phyloP scores from a whole-genome alignment of 2,329 filamentous ascomycete species.

The Pseudogymnoascus sp. region DNA sequence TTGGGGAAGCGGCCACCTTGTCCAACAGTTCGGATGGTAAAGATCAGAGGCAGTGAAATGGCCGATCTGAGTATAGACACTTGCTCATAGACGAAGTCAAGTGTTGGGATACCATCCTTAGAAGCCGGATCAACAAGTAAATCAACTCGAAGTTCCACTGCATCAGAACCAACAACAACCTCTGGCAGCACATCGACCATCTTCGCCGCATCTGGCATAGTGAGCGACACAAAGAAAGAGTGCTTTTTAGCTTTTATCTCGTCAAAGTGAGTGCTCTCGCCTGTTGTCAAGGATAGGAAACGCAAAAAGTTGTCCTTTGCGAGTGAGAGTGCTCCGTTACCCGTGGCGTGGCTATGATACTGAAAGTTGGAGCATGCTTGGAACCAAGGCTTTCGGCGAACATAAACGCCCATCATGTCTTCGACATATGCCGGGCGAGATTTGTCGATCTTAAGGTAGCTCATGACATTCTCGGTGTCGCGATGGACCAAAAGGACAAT shows the following conservation, averaged over 20 bases:
- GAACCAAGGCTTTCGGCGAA: constrained; percentile 83
- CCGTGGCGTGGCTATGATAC: constrained; percentile 69
- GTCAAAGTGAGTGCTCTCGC: constrained; percentile 48
- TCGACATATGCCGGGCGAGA: constrained; percentile 86
- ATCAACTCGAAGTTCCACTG: constrained; percentile 90
- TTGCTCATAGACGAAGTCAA: constrained; percentile 75
- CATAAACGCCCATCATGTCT: constrained; percentile 85
- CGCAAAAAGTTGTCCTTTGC: constrained; percentile 57
- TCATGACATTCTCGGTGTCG: constrained; percentile 78
- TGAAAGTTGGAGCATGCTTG: constrained; percentile 88
- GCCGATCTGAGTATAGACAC: constrained; percentile 68
- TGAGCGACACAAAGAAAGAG: constrained; percentile 90
- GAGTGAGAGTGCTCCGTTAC: constrained; percentile 24
- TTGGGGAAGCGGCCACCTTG: constrained; percentile 90
- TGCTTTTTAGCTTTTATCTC: constrained; percentile 57
- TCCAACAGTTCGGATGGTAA: constrained; percentile 76
- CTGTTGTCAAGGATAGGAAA: constrained; percentile 64
- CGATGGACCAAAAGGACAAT: constrained; percentile 82
- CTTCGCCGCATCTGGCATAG: constrained; percentile 63
- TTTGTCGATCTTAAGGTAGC: constrained; percentile 82
- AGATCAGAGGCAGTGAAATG: constrained; percentile 75
- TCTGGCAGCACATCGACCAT: constrained; percentile 58
- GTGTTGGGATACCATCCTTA: constrained; percentile 46
- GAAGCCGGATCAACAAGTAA: constrained; percentile 63
- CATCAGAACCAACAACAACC: constrained; percentile 78